Percentiles rank a stretch among this genome's conserved stretches.
phyloP scores from a whole-genome alignment of 345 rosid genomes.

The Cochlearia excelsa region DNA sequence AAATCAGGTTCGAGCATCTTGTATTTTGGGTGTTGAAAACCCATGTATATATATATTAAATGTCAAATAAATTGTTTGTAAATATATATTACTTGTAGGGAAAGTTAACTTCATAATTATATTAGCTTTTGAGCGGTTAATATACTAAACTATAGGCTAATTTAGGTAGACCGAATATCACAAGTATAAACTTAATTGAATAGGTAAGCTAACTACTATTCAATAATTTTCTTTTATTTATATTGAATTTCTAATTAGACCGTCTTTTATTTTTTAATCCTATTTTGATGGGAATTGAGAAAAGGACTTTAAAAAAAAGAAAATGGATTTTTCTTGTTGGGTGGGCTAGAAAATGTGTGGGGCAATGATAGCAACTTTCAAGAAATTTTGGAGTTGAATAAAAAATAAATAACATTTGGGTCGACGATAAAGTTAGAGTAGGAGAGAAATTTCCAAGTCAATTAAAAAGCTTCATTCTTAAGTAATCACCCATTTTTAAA shows the following conservation, averaged over 20 bases:
- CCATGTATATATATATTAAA: too few species aligned
- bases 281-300: constrained; percentile 29
- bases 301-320: background rate
- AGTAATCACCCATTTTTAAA: background rate
- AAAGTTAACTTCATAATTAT: constrained; percentile 12
- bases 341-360: constrained; percentile 34
- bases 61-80: too few species aligned
- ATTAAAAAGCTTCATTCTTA: constrained; percentile 22
- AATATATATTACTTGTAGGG: constrained; percentile 16
- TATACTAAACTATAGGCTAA: background rate
- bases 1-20: too few species aligned
- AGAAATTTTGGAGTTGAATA: constrained; percentile 15
- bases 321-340: constrained; percentile 16
- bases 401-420: constrained; percentile 23
- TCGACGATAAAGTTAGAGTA: constrained; percentile 27
- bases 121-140: background rate
- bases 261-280: constrained; percentile 14
- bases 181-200: constrained; percentile 15
- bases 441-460: constrained; percentile 32
- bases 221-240: constrained; percentile 5
- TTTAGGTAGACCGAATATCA: background rate
- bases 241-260: background rate
- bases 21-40: too few species aligned
- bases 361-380: constrained; percentile 28
- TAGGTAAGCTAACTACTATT: constrained; percentile 27